phyloP scores from a whole-genome alignment of 345 rosid species.

The Carallia brachiata region DNA sequence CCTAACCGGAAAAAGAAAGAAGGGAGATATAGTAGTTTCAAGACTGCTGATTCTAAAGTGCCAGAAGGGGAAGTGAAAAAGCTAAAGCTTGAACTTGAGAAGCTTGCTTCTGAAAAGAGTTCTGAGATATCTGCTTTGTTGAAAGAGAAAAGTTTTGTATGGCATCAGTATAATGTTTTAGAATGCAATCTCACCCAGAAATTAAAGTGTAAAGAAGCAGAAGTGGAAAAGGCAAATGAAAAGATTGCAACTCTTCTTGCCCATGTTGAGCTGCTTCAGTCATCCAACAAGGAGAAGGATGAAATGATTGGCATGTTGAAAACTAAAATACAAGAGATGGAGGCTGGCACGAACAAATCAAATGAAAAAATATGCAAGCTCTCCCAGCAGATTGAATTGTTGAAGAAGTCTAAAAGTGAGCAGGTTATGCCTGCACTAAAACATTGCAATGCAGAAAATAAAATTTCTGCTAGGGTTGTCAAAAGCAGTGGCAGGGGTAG shows the following conservation, averaged over 20 bases:
- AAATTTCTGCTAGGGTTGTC: constrained; percentile 24
- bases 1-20: constrained; percentile 14
- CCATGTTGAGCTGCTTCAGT: constrained; percentile 53
- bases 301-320: constrained; percentile 45
- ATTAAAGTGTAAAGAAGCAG: constrained; percentile 52
- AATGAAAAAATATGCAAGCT: constrained; percentile 47
- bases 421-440: constrained; percentile 44
- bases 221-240: constrained; percentile 51
- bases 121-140: constrained; percentile 49
- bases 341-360: constrained; percentile 40
- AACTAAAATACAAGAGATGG: constrained; percentile 49
- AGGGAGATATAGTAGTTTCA: constrained; percentile 12
- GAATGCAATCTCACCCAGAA: constrained; percentile 51
- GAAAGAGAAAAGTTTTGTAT: constrained; percentile 63
- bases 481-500: constrained; percentile 21
- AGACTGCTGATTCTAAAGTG: constrained; percentile 23
- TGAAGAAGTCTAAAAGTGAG: constrained; percentile 41
- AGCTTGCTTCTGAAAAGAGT: constrained; percentile 55
- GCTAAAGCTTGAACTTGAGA: constrained; percentile 50
- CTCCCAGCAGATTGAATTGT: constrained; percentile 45
- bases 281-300: constrained; percentile 61
- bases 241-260: constrained; percentile 56
- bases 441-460: constrained; percentile 32
- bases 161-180: constrained; percentile 62
- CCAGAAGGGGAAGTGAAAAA: constrained; percentile 44